A percentile compares a stretch with the other conserved stretches of the same genome.
These are phyloP conservation scores for Fusarium oligoseptatum DNA, from an alignment of 2,329 filamentous ascomycete species.

Conservation along the genomic window DNA sequence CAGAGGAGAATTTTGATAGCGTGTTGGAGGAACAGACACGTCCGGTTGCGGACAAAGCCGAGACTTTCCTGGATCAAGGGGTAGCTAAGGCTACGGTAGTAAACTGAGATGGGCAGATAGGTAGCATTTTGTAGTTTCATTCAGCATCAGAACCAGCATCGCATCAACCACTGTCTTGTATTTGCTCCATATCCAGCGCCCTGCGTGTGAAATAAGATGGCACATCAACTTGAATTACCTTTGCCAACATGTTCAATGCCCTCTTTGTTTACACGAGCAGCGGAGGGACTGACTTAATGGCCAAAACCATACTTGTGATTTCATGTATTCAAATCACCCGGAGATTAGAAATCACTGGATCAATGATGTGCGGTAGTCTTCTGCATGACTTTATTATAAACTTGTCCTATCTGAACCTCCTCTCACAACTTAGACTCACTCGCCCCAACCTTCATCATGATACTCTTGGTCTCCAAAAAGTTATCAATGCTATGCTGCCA, in stretches of 20 bases:
- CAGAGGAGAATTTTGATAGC: slow-evolving; percentile 35
- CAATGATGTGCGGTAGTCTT: neutral
- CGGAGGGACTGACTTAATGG: rapidly evolving
- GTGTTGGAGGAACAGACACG: neutral
- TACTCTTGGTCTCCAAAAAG: slow-evolving; percentile 39
- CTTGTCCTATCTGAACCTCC: neutral
- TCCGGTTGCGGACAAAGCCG: neutral
- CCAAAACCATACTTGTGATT: rapidly evolving
- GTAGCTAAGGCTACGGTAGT: neutral
- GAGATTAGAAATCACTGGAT: neutral
- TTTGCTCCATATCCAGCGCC: neutral
- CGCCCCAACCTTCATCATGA: slow-evolving; percentile 36
- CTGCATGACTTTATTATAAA: neutral
- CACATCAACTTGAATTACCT: no score
- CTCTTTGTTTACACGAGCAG: neutral
- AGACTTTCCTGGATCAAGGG: neutral
- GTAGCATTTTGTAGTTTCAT: neutral
- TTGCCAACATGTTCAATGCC: neutral
- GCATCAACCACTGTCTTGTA: neutral
- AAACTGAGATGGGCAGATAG: neutral
- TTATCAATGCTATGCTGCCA: slow-evolving; percentile 36
- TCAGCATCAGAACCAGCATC: neutral
- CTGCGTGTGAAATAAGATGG: no score
- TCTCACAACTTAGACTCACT: slow-evolving; percentile 15
- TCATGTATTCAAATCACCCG: no score